A percentile compares a stretch with the other conserved stretches of the same genome.
Conservation (phyloP, 192 early-diverging fungal genomes). For the Mortierella claussenii region DNA sequence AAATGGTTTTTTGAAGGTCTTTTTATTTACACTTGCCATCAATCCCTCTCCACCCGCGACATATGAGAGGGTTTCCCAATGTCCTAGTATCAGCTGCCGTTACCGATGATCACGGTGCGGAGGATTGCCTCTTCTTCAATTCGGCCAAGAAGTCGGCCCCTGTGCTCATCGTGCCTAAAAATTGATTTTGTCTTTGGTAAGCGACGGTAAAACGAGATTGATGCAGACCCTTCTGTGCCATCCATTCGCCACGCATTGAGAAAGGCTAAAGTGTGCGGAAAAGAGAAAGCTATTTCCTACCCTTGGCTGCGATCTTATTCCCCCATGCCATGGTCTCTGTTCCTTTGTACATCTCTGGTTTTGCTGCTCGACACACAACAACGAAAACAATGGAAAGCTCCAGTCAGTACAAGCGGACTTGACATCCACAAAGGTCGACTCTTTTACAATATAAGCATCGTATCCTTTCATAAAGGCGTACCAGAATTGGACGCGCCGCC, state of each 20-base stretch:
- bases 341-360: slow-evolving; percentile 50
- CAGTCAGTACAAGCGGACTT: neutral
- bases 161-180: slow-evolving; percentile 25
- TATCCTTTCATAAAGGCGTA: neutral
- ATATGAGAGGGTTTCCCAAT: too few relatives aligned
- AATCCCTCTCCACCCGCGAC: too few relatives aligned
- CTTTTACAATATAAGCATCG: too few relatives aligned
- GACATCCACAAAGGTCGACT: too few relatives aligned
- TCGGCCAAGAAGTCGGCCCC: slow-evolving; percentile 43
- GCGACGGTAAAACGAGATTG: neutral
- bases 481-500: slow-evolving; percentile 7
- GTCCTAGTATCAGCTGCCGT: too few relatives aligned
- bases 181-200: neutral
- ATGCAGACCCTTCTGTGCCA: too few relatives aligned
- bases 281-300: slow-evolving; percentile 6
- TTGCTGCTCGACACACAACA: slow-evolving; percentile 12
- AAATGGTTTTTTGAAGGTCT: too few relatives aligned
- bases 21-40: too few relatives aligned
- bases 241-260: too few relatives aligned
- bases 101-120: neutral
- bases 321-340: slow-evolving; percentile 45
- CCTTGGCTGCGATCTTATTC: slow-evolving; percentile 25
- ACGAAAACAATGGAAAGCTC: neutral
- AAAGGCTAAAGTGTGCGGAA: too few relatives aligned
- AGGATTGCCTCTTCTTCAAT: slow-evolving; percentile 28